Base-by-base conservation (phyloP, 148 eudicot genomes). In the Tetragonia tetragonoides region DNA sequence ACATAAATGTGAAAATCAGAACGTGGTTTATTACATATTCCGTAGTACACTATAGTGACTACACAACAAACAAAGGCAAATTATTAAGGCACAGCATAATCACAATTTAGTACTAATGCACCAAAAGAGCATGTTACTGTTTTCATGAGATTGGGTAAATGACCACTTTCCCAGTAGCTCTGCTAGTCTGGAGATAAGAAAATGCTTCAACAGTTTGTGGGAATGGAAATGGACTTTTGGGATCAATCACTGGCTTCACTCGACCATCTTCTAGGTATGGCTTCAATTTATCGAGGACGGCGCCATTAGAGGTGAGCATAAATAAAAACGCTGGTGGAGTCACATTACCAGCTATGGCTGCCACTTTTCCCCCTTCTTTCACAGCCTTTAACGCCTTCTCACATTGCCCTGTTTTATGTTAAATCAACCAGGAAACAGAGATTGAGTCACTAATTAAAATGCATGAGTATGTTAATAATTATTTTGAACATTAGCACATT, bases 81-180 rank as follows among this genome's bases (percentile, higher is more conserved):
- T 28, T 1, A 28, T 28, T 0, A 28, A 1, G 1, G 34, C 34
- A 28, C 34, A 28, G 0, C 34, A 28, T 1, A 28, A 28, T 28
- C 1, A 28, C 34, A 28, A 28, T 28, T 28, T 28, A 1, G 34
- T 28, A 28, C 34, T 28, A 28, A 28, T 28, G 34, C 12, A 49
- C 10, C 8, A 7, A 0, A 7, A 0, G 53, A 49, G 12, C 12
- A 49, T 49, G 1, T 7, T 2, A 2, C 0, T 7, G 12, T 49
- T 12, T 49, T 49, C 12, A 49, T 49, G 53, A 12, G 8, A 49
- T 49, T 49, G 53, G 53, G 53, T 49, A 49, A 2, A 61, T 5
- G 41, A 28, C 42, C 3, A 65, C 41, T 65, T 65, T 65, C 7
- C 68, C 68, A 65, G 40, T 65, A n/a, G 68, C 68, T 65, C 68